phyloP scores from a whole-genome alignment of 345 rosid species.

The Boechera divaricarpa region DNA sequence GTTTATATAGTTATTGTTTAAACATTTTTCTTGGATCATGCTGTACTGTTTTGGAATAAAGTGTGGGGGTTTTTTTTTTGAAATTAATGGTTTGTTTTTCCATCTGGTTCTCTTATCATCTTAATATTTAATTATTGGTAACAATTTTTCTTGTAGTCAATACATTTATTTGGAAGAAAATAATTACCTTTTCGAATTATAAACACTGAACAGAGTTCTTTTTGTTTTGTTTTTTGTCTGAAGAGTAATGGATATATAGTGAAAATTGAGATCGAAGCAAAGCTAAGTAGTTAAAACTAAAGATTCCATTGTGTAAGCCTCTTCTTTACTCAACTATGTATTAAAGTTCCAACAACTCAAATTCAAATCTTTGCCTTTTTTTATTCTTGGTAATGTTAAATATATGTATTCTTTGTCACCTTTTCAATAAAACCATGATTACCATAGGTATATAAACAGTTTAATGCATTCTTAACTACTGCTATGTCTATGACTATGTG shows the following conservation, averaged over 20 bases:
- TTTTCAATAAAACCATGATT: constrained; percentile 20
- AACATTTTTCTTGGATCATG: constrained; percentile 16
- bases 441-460: background rate
- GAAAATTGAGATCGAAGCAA: constrained; percentile 37
- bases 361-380: constrained; percentile 18
- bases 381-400: constrained; percentile 23
- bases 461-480: constrained; percentile 16
- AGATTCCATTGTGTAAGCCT: constrained; percentile 34
- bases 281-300: constrained; percentile 26
- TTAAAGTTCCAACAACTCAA: constrained; percentile 37
- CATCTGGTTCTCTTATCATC: background rate
- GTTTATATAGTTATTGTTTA: background rate
- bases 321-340: constrained; percentile 39
- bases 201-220: background rate
- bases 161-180: background rate
- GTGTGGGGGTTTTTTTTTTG: background rate
- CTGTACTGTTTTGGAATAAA: background rate
- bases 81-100: background rate
- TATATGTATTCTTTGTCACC: constrained; percentile 13
- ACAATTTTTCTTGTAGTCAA: background rate
- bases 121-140: background rate
- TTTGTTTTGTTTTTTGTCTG: background rate
- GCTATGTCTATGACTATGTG: background rate
- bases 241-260: background rate
- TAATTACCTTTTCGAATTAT: background rate